Evolutionary conservation across 148 eudicot genomes (phyloP).

Genomic region (Spergularia bocconei): DNA sequence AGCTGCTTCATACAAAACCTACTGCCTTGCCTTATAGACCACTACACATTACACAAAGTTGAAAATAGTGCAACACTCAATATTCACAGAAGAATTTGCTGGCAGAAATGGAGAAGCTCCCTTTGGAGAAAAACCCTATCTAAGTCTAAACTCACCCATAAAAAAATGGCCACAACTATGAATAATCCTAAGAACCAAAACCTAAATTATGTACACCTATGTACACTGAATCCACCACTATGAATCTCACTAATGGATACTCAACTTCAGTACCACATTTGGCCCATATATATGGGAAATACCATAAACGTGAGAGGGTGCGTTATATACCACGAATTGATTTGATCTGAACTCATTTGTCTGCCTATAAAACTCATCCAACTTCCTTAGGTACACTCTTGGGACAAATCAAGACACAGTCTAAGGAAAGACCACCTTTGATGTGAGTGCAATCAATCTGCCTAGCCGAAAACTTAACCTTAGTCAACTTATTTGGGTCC

Average conservation of each 20-base stretch:
- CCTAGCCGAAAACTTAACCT: slow-evolving; percentile 61
- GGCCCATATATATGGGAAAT: background rate
- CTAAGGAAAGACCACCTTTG: slow-evolving; percentile 80
- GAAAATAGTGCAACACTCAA: background rate
- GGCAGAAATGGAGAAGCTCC: background rate
- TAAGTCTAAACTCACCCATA: background rate
- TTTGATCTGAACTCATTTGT: background rate
- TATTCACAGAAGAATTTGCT: background rate
- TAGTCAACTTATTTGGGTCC: slow-evolving; percentile 39
- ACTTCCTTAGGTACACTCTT: slow-evolving; percentile 35
- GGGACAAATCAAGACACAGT: slow-evolving; percentile 69
- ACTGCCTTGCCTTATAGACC: too few species aligned
- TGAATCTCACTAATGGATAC: too few species aligned
- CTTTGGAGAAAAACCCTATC: background rate
- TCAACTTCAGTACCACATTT: background rate
- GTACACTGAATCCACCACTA: background rate
- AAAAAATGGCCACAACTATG: background rate
- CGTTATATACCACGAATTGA: too few species aligned
- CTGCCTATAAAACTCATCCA: slow-evolving; percentile 26
- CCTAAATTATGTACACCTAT: slow-evolving; percentile 3
- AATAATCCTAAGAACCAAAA: background rate
- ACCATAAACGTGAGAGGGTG: background rate
- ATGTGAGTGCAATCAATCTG: slow-evolving; percentile 93
- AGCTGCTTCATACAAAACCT: too few species aligned
- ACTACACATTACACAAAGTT: too few species aligned